phyloP scores from a whole-genome alignment of 495 filamentous ascomycete species.

The Hypoxylon subgilvum region DNA sequence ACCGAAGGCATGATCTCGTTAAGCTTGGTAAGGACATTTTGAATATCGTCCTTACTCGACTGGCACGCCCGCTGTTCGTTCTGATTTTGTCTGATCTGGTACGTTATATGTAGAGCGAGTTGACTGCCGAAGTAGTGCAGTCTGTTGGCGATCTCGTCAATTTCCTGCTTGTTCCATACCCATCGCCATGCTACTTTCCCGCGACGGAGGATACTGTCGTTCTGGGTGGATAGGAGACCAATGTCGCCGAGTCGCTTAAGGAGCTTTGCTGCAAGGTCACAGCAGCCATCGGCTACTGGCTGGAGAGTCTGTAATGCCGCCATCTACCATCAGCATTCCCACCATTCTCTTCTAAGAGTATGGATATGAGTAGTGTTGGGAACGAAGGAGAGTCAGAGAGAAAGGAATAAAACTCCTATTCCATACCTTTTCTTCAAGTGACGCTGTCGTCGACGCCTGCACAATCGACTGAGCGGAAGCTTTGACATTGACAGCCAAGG shows the following conservation, averaged over 20 bases:
- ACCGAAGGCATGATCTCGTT: not conserved
- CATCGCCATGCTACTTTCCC: not conserved
- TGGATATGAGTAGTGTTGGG: too few species aligned
- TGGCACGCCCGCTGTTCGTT: not conserved
- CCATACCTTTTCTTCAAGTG: not conserved
- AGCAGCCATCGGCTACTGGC: constrained; percentile 1
- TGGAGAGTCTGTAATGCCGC: too few species aligned
- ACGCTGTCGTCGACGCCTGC: not conserved
- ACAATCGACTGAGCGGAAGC: not conserved
- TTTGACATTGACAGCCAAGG: not conserved
- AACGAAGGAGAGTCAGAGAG: too few species aligned
- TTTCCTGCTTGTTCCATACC: constrained; percentile 14
- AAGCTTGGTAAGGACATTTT: not conserved
- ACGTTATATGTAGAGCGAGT: not conserved
- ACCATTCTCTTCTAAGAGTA: too few species aligned
- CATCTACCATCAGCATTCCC: too few species aligned
- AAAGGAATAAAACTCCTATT: not conserved
- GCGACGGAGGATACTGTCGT: not conserved
- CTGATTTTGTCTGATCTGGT: not conserved
- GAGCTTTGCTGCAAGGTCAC: constrained; percentile 1
- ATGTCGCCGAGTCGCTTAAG: not conserved
- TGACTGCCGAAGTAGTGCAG: not conserved
- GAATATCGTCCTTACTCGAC: not conserved
- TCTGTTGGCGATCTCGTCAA: constrained; percentile 3
- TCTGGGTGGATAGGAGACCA: not conserved